These are phyloP conservation scores for Anthostomella pinea DNA, from an alignment of 2,329 filamentous ascomycete genomes.

Conservation along the genomic window DNA sequence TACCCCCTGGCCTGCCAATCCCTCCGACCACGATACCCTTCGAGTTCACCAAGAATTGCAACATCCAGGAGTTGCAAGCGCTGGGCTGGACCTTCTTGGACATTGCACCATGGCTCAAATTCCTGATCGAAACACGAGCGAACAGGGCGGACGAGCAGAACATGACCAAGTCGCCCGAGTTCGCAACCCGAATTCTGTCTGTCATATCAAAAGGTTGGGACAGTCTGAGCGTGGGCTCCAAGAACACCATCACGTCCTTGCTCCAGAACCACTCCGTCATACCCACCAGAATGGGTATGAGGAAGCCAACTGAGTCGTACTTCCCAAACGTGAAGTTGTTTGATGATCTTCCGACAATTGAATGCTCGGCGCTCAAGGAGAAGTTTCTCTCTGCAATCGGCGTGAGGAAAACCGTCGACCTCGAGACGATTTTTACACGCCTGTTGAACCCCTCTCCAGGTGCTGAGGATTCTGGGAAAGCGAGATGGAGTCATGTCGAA, in stretches of 20 bases:
- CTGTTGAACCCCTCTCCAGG: slow-evolving; percentile 63
- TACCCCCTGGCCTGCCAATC: slow-evolving; percentile 77
- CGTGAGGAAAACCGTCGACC: slow-evolving; percentile 90
- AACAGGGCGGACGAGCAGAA: slow-evolving; percentile 62
- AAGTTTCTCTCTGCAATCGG: slow-evolving; percentile 82
- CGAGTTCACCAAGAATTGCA: slow-evolving; percentile 72
- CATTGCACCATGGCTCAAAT: slow-evolving; percentile 80
- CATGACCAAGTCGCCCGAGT: slow-evolving; percentile 67
- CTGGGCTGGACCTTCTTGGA: slow-evolving; percentile 86
- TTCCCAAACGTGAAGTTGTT: slow-evolving; percentile 94
- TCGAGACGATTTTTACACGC: slow-evolving; percentile 89
- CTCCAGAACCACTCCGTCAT: slow-evolving; percentile 71
- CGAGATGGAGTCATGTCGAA: slow-evolving; percentile 88
- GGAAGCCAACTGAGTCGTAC: slow-evolving; percentile 78
- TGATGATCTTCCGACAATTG: slow-evolving; percentile 83
- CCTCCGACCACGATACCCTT: slow-evolving; percentile 82
- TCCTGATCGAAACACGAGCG: slow-evolving; percentile 67
- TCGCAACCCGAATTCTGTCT: slow-evolving; percentile 73
- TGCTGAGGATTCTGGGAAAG: slow-evolving; percentile 47
- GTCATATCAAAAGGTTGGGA: slow-evolving; percentile 92
- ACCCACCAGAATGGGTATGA: slow-evolving; percentile 90
- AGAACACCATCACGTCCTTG: slow-evolving; percentile 60
- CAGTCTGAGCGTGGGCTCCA: slow-evolving; percentile 63
- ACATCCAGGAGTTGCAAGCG: slow-evolving; percentile 65
- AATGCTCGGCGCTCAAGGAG: slow-evolving; percentile 79